Evolutionary conservation across 164 flowering plant species (phyloP), one percentile per base, ranked within the genome.

Genomic region (Liriodendron chinense): DNA sequence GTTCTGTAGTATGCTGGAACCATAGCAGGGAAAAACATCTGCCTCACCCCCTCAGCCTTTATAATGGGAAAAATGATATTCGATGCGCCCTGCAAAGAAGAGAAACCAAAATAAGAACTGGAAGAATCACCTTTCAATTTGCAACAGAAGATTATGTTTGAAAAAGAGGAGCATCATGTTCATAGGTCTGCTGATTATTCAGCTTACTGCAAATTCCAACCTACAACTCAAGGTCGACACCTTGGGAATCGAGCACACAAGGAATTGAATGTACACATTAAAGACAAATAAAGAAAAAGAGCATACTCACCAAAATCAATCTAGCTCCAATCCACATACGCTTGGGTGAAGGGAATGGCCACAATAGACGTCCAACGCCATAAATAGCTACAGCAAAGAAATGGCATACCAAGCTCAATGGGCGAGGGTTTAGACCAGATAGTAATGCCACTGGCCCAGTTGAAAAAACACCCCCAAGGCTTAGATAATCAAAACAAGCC

Each of bases 371-470:
- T 22, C 97, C 96, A 81, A 93, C 97, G 26, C 96, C 98, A 82
- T 80, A 95, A 28, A 93, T 73, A 28, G 98, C 98, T 68, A 95
- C 98, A n/a, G 97, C 94, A 78, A 93, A 93, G 88, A 95, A 95
- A 80, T 93, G 98, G 76, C 84, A 76, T 79, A 94, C 97, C 84
- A 94, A 86, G 79, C 89, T 91, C 82, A 92, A 59, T 9, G 98
- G 98, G 3, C 95, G 91, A 68, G 97, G 97, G 73, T 94, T 94
- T 56, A 94, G 79, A 47, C 98, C 97, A 1, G 97, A 94, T 26
- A 94, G 94, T 71, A 94, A 74, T 79, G 98, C 89, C 9, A 92
- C 82, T 12, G 94, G 94, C 50, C 97, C 97, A 63, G 82, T 70
- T 47, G 97, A 87, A 70, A 72, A 92, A 49, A 87, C 83, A 61